Evolutionary conservation across 495 filamentous ascomycete genomes (phyloP), one percentile per base, ranked within the genome.

Genomic region (Talaromyces thailandensis): DNA sequence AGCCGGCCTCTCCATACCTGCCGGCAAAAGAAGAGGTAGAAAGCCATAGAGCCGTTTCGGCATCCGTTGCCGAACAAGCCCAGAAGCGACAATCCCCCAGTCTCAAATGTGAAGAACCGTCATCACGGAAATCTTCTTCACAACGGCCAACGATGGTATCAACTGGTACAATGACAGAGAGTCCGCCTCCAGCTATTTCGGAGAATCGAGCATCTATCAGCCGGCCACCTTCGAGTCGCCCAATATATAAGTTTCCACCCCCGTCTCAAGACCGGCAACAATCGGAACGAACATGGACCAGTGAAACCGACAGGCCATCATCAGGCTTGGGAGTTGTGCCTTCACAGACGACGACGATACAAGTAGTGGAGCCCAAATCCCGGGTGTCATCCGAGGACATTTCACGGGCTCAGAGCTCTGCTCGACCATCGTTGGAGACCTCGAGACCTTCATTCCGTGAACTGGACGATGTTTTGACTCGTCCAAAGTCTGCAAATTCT

Each of bases 81-180:
- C 62, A 16, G 67, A 69, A 24, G 61, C 67, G 11, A 29, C 63
- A 29, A 14, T 55, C 51, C 5, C 51, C 21, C 26, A 67, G 66
- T 31, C 64, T 65, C 24, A 58, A 62, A 32, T 66, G 66, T 28
- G 71, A 74, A 60, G 65, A 68, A 26, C 32, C 81, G 35, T 71
- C 82, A 28, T 82, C 86, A 63, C 59, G 40, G 32, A 82, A 87
- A 65, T 79, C 86, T 3, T 77, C 79, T 24, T 82, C 87, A 35
- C 80, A 79, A 64, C 81, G 79, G 59, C 86, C 88, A 5, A 62
- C 68, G 6, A 96, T 94, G 88, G 86, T 96, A n/a, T 97, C 94
- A 3, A 94, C 87, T 12, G 94, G 93, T 32, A 96, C 91, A 2
- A 96, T 95, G 89, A 96, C 93, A 26, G 88, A 87, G 25, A 88